Evolutionary conservation across 2,329 filamentous ascomycete species (phyloP).

Genomic region (Trichoderma koningii): DNA sequence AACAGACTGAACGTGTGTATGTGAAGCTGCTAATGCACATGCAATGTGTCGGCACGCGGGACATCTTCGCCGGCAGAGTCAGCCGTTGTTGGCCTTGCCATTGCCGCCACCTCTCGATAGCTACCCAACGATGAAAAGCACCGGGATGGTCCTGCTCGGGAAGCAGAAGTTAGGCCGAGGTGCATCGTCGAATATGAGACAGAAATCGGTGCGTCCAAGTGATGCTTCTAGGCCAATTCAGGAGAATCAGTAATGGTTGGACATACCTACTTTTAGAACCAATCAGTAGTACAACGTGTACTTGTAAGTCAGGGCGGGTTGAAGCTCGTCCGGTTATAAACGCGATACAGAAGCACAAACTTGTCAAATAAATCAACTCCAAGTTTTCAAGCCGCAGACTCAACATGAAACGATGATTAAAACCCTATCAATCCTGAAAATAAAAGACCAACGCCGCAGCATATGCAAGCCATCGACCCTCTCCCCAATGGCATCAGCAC

Average conservation of each 20-base stretch:
- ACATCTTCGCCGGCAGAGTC: neutral
- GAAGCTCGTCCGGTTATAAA: too few species aligned
- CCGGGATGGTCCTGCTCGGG: neutral
- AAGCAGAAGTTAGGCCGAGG: conserved; percentile 9
- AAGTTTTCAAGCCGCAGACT: neutral
- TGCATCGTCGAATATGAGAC: neutral
- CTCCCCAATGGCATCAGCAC: neutral
- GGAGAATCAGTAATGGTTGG: too few species aligned
- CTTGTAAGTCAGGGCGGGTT: too few species aligned
- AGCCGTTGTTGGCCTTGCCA: neutral
- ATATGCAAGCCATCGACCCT: neutral
- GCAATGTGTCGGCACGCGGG: neutral
- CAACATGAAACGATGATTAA: neutral
- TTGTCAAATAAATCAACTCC: neutral
- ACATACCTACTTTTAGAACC: too few species aligned
- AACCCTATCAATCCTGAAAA: neutral
- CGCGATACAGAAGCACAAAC: neutral
- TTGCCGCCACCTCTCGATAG: neutral
- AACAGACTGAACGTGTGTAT: neutral
- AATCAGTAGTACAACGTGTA: too few species aligned
- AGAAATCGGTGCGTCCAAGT: too few species aligned
- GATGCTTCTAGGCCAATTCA: neutral
- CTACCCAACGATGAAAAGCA: neutral
- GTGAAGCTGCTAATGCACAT: neutral
- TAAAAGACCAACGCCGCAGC: conserved; percentile 19